Evolutionary conservation across 768 basidiomycete genomes (phyloP).

Genomic region (Panaeolus papilionaceus): DNA sequence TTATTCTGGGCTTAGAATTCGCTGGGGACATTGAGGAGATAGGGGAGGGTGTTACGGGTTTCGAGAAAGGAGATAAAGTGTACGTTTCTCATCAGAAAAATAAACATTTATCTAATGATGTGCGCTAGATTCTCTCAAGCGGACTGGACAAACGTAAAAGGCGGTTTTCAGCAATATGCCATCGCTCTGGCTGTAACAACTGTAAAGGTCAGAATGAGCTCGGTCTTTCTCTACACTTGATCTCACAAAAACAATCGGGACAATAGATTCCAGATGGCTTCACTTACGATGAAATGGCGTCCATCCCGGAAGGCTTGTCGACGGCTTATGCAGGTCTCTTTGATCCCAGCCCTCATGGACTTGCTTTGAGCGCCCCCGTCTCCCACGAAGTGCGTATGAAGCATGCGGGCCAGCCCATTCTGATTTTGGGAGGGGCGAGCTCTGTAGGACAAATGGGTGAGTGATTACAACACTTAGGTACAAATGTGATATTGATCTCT

Average conservation of each 20-base stretch:
- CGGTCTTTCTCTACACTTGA: neutral
- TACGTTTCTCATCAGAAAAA: neutral
- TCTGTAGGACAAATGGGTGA: constrained; percentile 18
- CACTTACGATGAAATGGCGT: constrained; percentile 44
- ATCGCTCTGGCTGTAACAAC: constrained; percentile 12
- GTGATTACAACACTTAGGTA: neutral
- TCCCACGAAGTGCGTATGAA: neutral
- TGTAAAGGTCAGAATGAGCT: constrained; percentile 8
- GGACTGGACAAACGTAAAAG: neutral
- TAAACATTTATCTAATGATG: neutral
- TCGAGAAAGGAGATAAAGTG: neutral
- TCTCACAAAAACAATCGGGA: neutral
- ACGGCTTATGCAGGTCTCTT: constrained; percentile 40
- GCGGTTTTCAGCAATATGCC: constrained; percentile 15
- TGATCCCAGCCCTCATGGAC: constrained; percentile 4
- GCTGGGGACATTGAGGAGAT: constrained; percentile 27
- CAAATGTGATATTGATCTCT: neutral
- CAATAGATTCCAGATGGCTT: constrained; percentile 41
- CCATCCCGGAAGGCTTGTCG: constrained; percentile 38
- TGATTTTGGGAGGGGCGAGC: constrained; percentile 12
- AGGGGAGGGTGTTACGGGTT: neutral
- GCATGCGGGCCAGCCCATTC: neutral
- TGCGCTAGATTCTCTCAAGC: neutral
- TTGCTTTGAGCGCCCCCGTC: neutral
- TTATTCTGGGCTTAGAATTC: constrained; percentile 24